Conservation (phyloP, 371 early-diverging fungal genomes). For the Mucor ambiguus region DNA sequence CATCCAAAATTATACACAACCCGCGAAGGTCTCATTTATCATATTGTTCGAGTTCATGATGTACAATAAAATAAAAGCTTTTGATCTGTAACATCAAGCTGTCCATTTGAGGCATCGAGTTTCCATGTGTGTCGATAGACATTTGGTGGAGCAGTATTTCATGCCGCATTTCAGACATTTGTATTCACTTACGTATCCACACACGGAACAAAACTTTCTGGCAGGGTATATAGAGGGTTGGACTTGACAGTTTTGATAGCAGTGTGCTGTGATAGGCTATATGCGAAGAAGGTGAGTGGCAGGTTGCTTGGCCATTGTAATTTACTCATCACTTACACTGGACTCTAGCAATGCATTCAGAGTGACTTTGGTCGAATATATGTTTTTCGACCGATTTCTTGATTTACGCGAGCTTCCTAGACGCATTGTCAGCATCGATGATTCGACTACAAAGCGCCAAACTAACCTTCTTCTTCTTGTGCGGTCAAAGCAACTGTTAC, state of each 20-base stretch:
- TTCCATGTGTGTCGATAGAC: constrained; percentile 60
- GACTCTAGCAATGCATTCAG: constrained; percentile 57
- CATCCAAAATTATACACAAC: constrained; percentile 52
- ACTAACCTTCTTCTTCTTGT: constrained; percentile 42
- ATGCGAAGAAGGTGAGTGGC: background rate
- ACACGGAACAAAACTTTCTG: constrained; percentile 70
- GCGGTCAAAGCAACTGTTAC: constrained; percentile 54
- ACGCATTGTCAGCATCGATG: background rate
- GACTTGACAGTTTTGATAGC: constrained; percentile 59
- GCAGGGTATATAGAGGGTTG: constrained; percentile 60
- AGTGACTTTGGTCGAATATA: constrained; percentile 54
- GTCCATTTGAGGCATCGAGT: constrained; percentile 55
- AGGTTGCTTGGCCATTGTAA: background rate
- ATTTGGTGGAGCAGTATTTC: constrained; percentile 65
- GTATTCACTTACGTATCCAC: constrained; percentile 65
- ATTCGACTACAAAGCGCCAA: background rate
- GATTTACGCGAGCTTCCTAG: constrained; percentile 25
- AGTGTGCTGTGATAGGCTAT: constrained; percentile 35
- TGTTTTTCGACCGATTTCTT: constrained; percentile 31
- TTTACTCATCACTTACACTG: constrained; percentile 37
- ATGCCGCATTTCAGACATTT: constrained; percentile 66
- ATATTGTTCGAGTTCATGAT: constrained; percentile 48
- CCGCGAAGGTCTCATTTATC: constrained; percentile 51
- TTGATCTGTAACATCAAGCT: background rate
- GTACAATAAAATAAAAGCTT: background rate